Conservation (phyloP, 78 protist genomes). For the Dictyostelium intermedium region DNA sequence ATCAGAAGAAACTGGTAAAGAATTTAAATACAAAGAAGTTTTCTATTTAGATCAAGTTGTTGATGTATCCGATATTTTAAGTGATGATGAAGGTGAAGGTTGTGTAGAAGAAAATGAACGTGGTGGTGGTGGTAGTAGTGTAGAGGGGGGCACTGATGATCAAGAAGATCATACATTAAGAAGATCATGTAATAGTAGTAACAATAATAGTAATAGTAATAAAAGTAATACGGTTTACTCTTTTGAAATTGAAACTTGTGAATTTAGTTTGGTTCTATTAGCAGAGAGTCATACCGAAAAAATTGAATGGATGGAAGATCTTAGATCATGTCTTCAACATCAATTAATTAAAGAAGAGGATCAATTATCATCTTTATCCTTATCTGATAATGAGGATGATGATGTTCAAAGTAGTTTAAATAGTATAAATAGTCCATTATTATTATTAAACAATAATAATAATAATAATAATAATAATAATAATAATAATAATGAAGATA, state of each 20-base stretch:
- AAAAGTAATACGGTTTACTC: background rate
- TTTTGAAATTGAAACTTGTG: conserved; percentile 51
- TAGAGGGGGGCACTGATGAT: background rate
- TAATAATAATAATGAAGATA: background rate
- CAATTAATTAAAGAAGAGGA: conserved; percentile 45
- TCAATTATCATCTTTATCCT: conserved; percentile 44
- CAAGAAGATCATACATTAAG: background rate
- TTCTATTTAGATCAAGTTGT: conserved; percentile 30
- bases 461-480: background rate
- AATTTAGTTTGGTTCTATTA: conserved; percentile 19
- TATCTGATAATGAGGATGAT: background rate
- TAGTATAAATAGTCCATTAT: background rate
- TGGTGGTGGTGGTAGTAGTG: background rate
- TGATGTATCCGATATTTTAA: conserved; percentile 54
- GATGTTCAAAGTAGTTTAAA: background rate
- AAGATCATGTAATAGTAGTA: background rate
- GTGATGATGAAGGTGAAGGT: conserved; percentile 65
- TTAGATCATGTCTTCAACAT: conserved; percentile 46
- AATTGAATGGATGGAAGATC: conserved; percentile 64
- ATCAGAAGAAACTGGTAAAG: conserved; percentile 76
- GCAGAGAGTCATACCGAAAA: conserved; percentile 50
- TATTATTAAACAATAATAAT: background rate
- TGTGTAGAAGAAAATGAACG: background rate
- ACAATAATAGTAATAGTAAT: background rate
- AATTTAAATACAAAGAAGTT: conserved; percentile 62